phyloP scores from a whole-genome alignment of 768 basidiomycete genomes.

The Tulasnella sp. region DNA sequence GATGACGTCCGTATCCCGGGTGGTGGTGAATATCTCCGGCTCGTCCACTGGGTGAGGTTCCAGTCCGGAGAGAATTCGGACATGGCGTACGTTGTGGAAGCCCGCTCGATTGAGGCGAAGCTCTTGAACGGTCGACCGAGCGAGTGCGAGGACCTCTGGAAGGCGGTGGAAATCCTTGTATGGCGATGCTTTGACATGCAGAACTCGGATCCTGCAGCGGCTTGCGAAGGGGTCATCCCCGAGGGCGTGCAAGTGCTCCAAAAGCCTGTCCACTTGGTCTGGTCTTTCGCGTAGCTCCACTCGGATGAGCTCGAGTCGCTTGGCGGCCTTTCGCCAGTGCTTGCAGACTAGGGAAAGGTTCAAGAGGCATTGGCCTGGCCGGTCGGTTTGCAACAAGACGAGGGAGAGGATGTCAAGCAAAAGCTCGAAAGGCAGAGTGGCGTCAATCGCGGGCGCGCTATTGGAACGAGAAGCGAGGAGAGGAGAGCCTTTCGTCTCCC shows the following conservation, averaged over 20 bases:
- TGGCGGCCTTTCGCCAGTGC: neutral
- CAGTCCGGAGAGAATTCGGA: neutral
- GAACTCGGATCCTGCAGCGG: neutral
- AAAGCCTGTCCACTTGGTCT: neutral
- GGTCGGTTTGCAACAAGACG: neutral
- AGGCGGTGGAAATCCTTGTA: neutral
- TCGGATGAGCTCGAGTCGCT: neutral
- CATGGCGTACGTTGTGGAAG: neutral
- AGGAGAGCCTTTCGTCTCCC: neutral
- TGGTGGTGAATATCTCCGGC: neutral
- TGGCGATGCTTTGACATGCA: neutral
- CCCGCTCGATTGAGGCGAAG: neutral
- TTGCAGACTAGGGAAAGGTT: neutral
- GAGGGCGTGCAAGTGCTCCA: neutral
- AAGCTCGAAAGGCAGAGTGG: neutral
- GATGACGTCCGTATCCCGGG: neutral
- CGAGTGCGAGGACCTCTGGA: neutral
- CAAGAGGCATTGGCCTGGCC: neutral
- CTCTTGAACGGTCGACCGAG: neutral
- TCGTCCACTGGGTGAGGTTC: neutral
- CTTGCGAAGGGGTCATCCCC: neutral
- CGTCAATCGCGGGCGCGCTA: neutral
- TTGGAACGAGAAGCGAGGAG: neutral
- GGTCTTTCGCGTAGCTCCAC: neutral
- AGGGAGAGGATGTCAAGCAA: neutral